phyloP scores from a whole-genome alignment of 1,284 basidiomycete genomes.

The Rhodotorula sp. region DNA sequence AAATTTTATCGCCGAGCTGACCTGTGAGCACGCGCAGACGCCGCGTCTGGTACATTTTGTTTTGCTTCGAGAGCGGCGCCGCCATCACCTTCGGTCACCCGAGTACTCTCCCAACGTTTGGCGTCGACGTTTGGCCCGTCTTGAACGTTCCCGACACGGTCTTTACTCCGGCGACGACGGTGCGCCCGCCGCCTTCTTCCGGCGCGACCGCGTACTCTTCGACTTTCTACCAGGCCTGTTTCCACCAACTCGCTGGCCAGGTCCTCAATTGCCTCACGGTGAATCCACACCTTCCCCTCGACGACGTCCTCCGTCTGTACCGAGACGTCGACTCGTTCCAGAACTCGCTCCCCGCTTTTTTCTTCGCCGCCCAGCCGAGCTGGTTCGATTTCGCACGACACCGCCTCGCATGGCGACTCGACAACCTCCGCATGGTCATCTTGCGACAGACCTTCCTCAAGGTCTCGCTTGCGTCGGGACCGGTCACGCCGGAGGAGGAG shows the following conservation, averaged over 20 bases:
- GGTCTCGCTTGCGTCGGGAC: conserved; percentile 1
- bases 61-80: conserved; percentile 36
- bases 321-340: conserved; percentile 12
- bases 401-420: conserved; percentile 9
- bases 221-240: conserved; percentile 11
- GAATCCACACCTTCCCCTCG: not conserved
- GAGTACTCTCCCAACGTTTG: conserved; percentile 5
- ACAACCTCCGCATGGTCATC: conserved; percentile 18
- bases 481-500: conserved; percentile 6
- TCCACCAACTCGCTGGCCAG: not conserved
- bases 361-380: not conserved
- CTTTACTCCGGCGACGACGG: not conserved
- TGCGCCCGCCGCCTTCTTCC: not conserved
- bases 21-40: conserved; percentile 12
- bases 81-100: conserved; percentile 43
- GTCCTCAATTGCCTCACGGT: conserved; percentile 2
- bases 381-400: conserved; percentile 16
- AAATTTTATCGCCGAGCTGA: not conserved
- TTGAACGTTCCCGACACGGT: conserved; percentile 6
- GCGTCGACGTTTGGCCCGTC: conserved; percentile 13
- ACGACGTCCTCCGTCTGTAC: conserved; percentile 1
- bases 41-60: conserved; percentile 44
- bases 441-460: conserved; percentile 15
- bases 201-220: conserved; percentile 10
- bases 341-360: conserved; percentile 9